These are phyloP conservation scores for Grammothele lineata DNA, from an alignment of 768 basidiomycete species.

Conservation along the genomic window DNA sequence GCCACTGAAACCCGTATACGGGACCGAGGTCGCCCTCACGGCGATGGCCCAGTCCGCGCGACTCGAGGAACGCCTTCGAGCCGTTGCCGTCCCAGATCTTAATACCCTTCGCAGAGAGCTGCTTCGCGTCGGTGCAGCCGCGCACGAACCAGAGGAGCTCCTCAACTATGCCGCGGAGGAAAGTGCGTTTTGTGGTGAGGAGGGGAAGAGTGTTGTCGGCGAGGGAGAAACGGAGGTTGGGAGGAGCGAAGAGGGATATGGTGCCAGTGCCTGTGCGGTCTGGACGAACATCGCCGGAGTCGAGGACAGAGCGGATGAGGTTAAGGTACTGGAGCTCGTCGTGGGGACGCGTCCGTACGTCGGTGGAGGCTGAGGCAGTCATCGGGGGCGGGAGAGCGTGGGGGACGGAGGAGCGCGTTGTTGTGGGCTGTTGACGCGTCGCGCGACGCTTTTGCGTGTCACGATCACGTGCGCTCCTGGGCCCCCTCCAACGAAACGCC, in stretches of 20 bases:
- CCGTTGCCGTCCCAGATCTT: constrained; percentile 99
- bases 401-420: constrained; percentile 6
- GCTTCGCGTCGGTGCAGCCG: constrained; percentile 76
- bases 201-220: constrained; percentile 73
- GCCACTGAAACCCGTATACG: constrained; percentile 97
- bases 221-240: constrained; percentile 85
- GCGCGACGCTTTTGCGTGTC: neutral
- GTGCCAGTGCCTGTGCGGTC: constrained; percentile 97
- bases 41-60: constrained; percentile 77
- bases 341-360: constrained; percentile 39
- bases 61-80: constrained; percentile 79
- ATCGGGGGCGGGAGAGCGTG: neutral
- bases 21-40: constrained; percentile 93
- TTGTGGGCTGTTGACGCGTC: constrained; percentile 7
- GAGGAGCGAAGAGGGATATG: constrained; percentile 87
- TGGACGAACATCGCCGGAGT: constrained; percentile 70
- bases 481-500: too few species aligned
- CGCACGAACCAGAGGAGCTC: constrained; percentile 94
- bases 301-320: constrained; percentile 74
- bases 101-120: constrained; percentile 76
- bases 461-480: constrained; percentile 15
- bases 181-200: constrained; percentile 93
- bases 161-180: constrained; percentile 85
- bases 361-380: neutral
- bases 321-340: constrained; percentile 90